Conservation (phyloP, 495 filamentous ascomycete genomes). For the Cenococcum geophilum region DNA sequence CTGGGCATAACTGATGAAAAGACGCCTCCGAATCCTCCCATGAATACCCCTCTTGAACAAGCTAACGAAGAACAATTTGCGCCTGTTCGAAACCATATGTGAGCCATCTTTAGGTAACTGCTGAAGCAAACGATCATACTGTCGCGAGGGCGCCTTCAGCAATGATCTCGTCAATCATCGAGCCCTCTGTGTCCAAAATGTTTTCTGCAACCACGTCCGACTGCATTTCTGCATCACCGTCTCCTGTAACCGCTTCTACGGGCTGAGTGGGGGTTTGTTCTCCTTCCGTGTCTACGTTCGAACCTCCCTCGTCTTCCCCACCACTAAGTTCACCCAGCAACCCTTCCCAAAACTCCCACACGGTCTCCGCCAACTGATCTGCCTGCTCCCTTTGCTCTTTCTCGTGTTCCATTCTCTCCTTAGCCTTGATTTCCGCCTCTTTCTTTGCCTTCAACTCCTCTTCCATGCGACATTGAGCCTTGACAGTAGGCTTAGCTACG, state of each 20-base stretch:
- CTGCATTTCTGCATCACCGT: background rate
- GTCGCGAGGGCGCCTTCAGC: background rate
- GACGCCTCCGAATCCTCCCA: too few relatives aligned
- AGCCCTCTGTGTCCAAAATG: background rate
- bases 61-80: too few relatives aligned
- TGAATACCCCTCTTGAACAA: too few relatives aligned
- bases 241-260: background rate
- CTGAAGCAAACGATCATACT: too few relatives aligned
- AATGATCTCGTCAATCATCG: background rate
- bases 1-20: too few relatives aligned
- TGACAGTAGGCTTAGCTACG: slow-evolving; percentile 33
- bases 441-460: slow-evolving; percentile 28
- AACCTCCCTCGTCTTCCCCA: background rate
- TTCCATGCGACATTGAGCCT: slow-evolving; percentile 28
- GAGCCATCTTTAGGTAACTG: too few relatives aligned
- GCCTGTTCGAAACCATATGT: too few relatives aligned
- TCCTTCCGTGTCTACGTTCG: background rate
- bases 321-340: slow-evolving; percentile 14
- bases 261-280: background rate
- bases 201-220: too few relatives aligned
- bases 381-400: slow-evolving; percentile 25
- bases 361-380: slow-evolving; percentile 22
- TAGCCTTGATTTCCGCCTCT: slow-evolving; percentile 17
- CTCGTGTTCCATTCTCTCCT: slow-evolving; percentile 26
- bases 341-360: slow-evolving; percentile 23